Evolutionary conservation across 2,329 filamentous ascomycete genomes (phyloP), one percentile per base, ranked within the genome.

Genomic region (Capronia americana): DNA sequence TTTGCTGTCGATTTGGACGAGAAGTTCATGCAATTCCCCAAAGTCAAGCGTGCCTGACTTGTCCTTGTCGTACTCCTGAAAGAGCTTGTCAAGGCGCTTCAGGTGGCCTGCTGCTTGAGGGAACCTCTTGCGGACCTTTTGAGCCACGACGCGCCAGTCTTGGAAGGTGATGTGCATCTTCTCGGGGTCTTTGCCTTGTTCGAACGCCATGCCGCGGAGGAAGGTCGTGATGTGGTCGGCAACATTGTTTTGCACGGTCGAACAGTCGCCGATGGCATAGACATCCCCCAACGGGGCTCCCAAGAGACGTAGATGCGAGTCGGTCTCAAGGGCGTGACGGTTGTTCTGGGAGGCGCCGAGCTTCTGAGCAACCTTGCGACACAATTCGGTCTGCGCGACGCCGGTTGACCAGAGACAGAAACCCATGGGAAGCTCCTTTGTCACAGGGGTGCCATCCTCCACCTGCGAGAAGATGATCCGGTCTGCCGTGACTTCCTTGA

Each of bases 391-490:
- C 76, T 96, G 95, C 0, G 93, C 80, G 38, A 99, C 94, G 68
- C 95, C 95, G 0, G 95, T 99, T 0, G 95, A 98, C 95, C 95
- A 99, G 14, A 99, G 84, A 74, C 95, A 98, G 81, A 99, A 97
- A 30, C 93, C 95, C 83, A 92, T 93, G 0, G 95, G 94, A 0
- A 99, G 87, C 74, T 99, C 95, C 77, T 99, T 99, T 26, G 88
- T 90, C n/a, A 97, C 73, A 0, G 89, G 79, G 32, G 88, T 86
- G 51, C 92, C 93, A 61, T 92, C 83, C 3, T 91, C 86, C 75
- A 92, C 90, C 77, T 99, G 93, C 0, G 90, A 91, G 80, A 97
- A 99, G 26, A 97, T 79, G 67, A 99, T 97, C 74, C 87, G 91
- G 77, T 98, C 92, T 0, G 86, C 78, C 51, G 85, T 85, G 17